Evolutionary conservation across 2,329 filamentous ascomycete species (phyloP).

Genomic region (Pseudopithomyces chartarum): DNA sequence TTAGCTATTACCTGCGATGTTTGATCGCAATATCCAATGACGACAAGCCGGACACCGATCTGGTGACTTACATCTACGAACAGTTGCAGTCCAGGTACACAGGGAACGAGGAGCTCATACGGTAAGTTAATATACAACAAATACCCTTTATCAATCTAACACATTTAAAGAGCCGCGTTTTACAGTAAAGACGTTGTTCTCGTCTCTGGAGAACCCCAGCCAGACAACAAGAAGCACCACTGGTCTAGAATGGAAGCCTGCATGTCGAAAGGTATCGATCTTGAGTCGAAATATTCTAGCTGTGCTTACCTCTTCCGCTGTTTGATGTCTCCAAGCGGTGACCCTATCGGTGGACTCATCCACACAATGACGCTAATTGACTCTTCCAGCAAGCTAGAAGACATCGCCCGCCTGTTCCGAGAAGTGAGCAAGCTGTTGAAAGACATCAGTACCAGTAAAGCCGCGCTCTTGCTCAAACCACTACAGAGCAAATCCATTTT

Average conservation of each 20-base stretch:
- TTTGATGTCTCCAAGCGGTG: background rate
- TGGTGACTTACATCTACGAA: background rate
- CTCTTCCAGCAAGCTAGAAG: background rate
- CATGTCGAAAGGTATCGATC: background rate
- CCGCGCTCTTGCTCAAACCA: background rate
- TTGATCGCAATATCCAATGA: background rate
- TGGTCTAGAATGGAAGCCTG: background rate
- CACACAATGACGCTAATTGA: background rate
- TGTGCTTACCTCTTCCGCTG: constrained; percentile 1
- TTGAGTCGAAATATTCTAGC: background rate
- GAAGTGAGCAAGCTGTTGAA: background rate
- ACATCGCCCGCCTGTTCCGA: constrained; percentile 1
- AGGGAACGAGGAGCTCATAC: background rate
- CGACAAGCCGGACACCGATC: background rate
- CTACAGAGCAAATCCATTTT: background rate
- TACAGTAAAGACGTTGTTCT: background rate
- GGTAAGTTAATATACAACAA: background rate
- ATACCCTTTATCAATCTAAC: background rate
- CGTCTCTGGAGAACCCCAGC: background rate
- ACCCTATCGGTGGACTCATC: background rate
- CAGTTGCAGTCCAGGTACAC: background rate
- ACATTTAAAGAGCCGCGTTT: background rate
- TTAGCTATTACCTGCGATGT: background rate
- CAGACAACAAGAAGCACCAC: background rate
- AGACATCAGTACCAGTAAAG: constrained; percentile 1